Evolutionary conservation across 805 yeast genomes (phyloP), one percentile per base, ranked within the genome.

Genomic region (Schwanniomyces pseudopolymorphus): DNA sequence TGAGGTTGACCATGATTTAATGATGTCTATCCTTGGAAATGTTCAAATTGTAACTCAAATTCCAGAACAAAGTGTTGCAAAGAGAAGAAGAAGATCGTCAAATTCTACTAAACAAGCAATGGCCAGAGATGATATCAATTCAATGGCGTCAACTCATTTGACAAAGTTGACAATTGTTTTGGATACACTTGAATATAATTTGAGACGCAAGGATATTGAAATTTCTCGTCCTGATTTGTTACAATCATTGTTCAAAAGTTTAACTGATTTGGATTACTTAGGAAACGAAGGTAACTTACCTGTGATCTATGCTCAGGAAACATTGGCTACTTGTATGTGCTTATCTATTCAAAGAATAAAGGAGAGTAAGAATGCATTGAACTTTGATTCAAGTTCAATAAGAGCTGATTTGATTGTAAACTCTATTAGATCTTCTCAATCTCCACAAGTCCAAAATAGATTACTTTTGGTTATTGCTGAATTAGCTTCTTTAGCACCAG

Each of bases 401-500:
- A 79, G 98, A 64, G 92, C 96, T 2, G 98, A 92, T 64, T 83
- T 90, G 47, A 76, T 94, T 54, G 97, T 94, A 22, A 85, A 92
- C 39, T 87, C 96, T 16, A 91, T 94, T 46, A 81, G 99, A 61
- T 80, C 90, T 1, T 85, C 97, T 1, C 79, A 83, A 38, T 88
- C 96, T 24, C 98, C 97, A 2, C 98, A 92, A 66, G 95, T 91
- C 22, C 99, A 94, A 69, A 94, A 94, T 69, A 80, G 90, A 54
- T 69, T 92, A 42, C 72, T 94, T 48, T 71, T 92, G 48, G 92
- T 94, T 22, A 83, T 94, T 54, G 87, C 97, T 2, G 85, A 89
- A 41, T 72, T 94, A 54, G 98, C 98, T 0, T 75, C 89, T 0
- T 69, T 94, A 46, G 87, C 92, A 10, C 97, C 98, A 7, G 97